Evolutionary conservation across 345 rosid genomes (phyloP), one percentile per base, ranked within the genome.

Genomic region (Ricinus communis): DNA sequence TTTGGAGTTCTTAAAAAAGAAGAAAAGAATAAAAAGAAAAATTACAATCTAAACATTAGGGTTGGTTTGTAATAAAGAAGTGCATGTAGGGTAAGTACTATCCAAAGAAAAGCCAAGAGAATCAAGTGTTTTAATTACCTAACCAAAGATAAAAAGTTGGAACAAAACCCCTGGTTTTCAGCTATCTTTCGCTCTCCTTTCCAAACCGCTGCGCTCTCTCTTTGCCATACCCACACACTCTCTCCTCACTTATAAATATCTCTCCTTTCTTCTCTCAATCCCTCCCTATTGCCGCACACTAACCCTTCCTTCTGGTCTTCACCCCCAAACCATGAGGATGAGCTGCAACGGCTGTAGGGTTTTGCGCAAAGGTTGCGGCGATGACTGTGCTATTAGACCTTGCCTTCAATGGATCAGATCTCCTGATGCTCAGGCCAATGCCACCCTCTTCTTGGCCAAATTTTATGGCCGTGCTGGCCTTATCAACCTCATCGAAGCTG

Each of bases 51-150:
- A 12, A 13, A 1, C 2, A 24, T 2, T 13, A 18, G 24, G 71
- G 72, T 22, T 21, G 53, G 33, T 33, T 66, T 66, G 86, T 80
- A 80, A 80, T 74, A 77, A 80, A 72, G 40, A n/a, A 7, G 18
- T 80, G 86, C 83, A 80, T 80, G 80, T 64, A 65, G 82, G 82
- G 76, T 30, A 12, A 46, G 73, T 43, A 57, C 6, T 30, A 22
- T 45, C 33, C 43, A 9, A 53, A 21, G n/a, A 57, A 54, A 33
- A 58, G 53, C 8, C 30, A 62, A 61, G 33, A 58, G 56, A 66
- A 74, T 65, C 56, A 51, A 27, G 3, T 46, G 25, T 36, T 38
- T 22, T 71, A 68, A 41, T 38, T 65, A 57, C 68, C 70, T 43
- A 45, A 74, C 31, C 49, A 40, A 79, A 58, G 71, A 62, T 28